These are phyloP conservation scores for Linnemannia schmuckeri DNA, from an alignment of 192 early-diverging fungal genomes.

Conservation along the genomic window DNA sequence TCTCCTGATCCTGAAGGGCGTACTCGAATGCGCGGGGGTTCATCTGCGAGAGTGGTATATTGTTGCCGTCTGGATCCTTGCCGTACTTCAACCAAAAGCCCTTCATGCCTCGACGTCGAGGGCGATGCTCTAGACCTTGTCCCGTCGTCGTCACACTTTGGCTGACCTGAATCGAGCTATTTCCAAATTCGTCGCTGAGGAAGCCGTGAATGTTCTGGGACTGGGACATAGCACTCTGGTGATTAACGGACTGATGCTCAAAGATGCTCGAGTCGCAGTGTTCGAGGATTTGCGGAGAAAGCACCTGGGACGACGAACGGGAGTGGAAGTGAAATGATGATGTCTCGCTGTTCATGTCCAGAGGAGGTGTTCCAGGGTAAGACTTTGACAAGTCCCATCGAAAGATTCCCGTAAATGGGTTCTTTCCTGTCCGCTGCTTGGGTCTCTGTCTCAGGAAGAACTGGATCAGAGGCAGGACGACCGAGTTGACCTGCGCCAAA, in stretches of 20 bases:
- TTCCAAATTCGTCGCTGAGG: background rate
- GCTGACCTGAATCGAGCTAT: background rate
- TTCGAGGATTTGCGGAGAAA: background rate
- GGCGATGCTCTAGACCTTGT: background rate
- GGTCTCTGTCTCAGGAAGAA: constrained; percentile 33
- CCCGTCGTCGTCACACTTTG: background rate
- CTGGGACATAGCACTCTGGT: constrained; percentile 6
- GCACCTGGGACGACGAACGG: constrained; percentile 8
- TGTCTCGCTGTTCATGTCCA: constrained; percentile 24
- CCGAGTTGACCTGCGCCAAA: constrained; percentile 40
- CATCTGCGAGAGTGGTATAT: constrained; percentile 38
- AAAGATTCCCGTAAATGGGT: constrained; percentile 24
- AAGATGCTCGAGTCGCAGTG: background rate
- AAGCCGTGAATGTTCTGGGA: background rate
- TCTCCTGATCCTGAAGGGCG: constrained; percentile 39
- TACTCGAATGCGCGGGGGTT: constrained; percentile 54
- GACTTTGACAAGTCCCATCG: constrained; percentile 36
- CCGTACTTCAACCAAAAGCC: constrained; percentile 50
- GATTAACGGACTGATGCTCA: background rate
- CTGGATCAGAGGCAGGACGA: constrained; percentile 42
- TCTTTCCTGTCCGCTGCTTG: constrained; percentile 16
- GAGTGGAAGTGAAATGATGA: constrained; percentile 20
- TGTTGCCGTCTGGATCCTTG: constrained; percentile 33
- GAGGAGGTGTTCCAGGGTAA: constrained; percentile 10
- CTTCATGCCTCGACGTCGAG: constrained; percentile 34